A percentile compares a stretch with the other conserved stretches of the same genome.
Conservation (phyloP, 2,329 filamentous ascomycete genomes). For the Escovopsis sp. region DNA sequence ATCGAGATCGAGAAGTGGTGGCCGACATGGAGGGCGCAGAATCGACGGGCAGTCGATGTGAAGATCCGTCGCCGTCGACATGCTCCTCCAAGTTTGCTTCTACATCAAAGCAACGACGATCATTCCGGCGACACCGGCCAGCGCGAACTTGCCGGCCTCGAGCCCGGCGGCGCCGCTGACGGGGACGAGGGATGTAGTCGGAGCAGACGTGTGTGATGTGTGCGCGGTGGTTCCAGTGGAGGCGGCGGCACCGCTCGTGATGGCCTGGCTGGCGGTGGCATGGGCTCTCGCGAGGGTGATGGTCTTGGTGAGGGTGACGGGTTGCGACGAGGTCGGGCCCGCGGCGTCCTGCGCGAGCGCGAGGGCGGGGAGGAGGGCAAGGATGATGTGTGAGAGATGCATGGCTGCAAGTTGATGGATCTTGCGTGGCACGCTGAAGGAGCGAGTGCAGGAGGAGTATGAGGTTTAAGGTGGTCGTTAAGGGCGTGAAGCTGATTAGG, state of each 20-base stretch:
- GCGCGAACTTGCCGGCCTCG: constrained; percentile 27
- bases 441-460: constrained; percentile 6
- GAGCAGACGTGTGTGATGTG: constrained; percentile 14
- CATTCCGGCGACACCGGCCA: constrained; percentile 36
- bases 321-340: constrained; percentile 23
- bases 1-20: background rate
- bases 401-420: constrained; percentile 14
- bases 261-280: constrained; percentile 23
- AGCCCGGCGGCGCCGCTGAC: constrained; percentile 29
- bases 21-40: background rate
- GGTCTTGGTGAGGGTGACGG: constrained; percentile 30
- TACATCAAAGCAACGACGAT: constrained; percentile 38
- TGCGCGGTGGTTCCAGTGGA: constrained; percentile 14
- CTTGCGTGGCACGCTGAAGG: constrained; percentile 4
- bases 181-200: constrained; percentile 21
- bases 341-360: constrained; percentile 28
- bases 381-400: constrained; percentile 27
- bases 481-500: constrained; percentile 4
- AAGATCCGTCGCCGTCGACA: too few relatives aligned
- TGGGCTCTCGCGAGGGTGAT: constrained; percentile 34
- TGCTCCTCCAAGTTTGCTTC: too few relatives aligned
- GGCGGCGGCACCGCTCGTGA: constrained; percentile 22
- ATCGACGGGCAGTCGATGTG: too few relatives aligned
- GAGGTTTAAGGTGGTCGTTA: constrained; percentile 3
- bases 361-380: constrained; percentile 38